Base-by-base conservation (phyloP, 352 stramenopile species). In the Pythium periplocum region DNA sequence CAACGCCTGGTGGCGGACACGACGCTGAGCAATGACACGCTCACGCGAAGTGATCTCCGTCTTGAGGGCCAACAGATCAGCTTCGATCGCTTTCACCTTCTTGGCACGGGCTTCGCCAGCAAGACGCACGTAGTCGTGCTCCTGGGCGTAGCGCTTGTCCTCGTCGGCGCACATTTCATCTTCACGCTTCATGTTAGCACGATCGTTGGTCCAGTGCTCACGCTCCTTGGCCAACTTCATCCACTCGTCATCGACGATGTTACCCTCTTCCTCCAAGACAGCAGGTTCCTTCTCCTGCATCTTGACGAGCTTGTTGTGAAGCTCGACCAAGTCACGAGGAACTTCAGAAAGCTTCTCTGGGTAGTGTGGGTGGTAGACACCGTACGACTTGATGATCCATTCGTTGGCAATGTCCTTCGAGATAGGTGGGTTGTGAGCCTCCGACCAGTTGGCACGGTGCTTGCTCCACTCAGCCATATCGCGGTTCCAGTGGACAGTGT, bases 171-270 rank as follows among this genome's bases (percentile, higher is more conserved):
- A 94, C 79, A 92, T 89, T 43, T 92, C 80, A 46, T 94, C 84
- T 58, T 94, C 84, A 30, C 82, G 77, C 72, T 94, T 94, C 84
- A 94, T 94, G 71, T 92, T 91, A 4, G 84, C 77, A 48, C 84
- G 84, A 60, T 85, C 86, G 49, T 79, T 87, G 3, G 84, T 90
- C 84, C 84, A 94, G 74, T 94, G 83, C 68, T 94, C 84, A 43
- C 84, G 84, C 57, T 94, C 84, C 71, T 94, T 94, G 17, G 78
- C 80, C 17, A 94, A 62, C 69, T 94, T 91, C 74, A 88, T 94
- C 84, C 84, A 94, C 61, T 94, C 84, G 36, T 91, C 84, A 45
- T 94, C 82, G 12, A 94, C 76, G 4, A 73, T 66, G 53, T 88
- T 86, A 8, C 84, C 84, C 75, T 94, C 84, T 42, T 86, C 78